Percentiles rank a stretch among this genome's conserved stretches.
Evolutionary conservation across 2,329 filamentous ascomycete species (phyloP).

Genomic region (Trichoderma cornu-damae): DNA sequence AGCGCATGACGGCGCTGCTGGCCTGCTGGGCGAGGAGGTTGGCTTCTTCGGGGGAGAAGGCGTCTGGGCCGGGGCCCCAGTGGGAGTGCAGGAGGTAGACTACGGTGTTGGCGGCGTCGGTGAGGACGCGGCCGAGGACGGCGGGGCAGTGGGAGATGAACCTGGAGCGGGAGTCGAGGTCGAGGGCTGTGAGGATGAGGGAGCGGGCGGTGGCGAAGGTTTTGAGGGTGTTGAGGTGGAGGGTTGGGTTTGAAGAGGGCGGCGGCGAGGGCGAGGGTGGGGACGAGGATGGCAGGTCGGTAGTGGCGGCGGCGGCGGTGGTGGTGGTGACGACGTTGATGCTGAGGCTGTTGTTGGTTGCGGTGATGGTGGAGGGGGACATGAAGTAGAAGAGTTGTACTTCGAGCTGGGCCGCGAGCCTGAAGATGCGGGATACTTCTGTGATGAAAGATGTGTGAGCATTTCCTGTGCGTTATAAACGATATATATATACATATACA

Average conservation of each 20-base stretch:
- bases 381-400: slow-evolving; percentile 51
- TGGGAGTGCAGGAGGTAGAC: slow-evolving; percentile 43
- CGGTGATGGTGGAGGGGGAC: slow-evolving; percentile 27
- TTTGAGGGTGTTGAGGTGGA: slow-evolving; percentile 43
- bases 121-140: slow-evolving; percentile 44
- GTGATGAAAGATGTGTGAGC: not conserved
- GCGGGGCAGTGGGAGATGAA: slow-evolving; percentile 46
- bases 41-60: slow-evolving; percentile 28
- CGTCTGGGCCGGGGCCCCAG: slow-evolving; percentile 31
- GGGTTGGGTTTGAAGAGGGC: slow-evolving; percentile 13
- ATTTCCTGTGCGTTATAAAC: not conserved
- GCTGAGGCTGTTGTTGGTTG: not conserved
- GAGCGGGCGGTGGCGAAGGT: slow-evolving; percentile 45
- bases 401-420: slow-evolving; percentile 47
- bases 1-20: slow-evolving; percentile 37
- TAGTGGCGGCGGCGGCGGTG: not conserved
- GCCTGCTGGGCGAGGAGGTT: slow-evolving; percentile 30
- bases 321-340: not conserved
- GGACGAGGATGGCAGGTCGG: not conserved
- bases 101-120: slow-evolving; percentile 43
- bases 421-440: slow-evolving; percentile 47
- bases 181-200: slow-evolving; percentile 39
- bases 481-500: no score
- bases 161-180: slow-evolving; percentile 37
- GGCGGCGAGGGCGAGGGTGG: not conserved